Evolutionary conservation across 23 red algal species (phyloP), one percentile per base, ranked within the genome.

Genomic region (Gracilaria domingensis): DNA sequence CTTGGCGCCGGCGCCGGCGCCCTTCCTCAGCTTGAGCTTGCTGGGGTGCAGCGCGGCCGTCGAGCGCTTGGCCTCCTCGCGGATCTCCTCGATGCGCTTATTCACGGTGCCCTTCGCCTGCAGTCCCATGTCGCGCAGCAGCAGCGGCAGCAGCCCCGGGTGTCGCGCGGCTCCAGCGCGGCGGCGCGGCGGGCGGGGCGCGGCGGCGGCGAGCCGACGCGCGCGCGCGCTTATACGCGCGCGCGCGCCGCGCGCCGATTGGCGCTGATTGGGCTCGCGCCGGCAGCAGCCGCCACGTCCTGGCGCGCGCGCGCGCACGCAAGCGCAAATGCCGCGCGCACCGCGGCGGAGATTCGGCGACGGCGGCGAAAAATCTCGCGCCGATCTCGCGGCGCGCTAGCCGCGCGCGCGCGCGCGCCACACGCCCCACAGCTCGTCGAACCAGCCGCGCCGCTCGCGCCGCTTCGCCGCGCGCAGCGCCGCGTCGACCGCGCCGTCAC

Each of bases 1-100:
- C 24, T 33, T 29, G 28, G 6, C 8, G 6, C 6, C 9, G 2
- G 62, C 28, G 6, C 6, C 9, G 2, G 62, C 28, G 62, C 62
- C 26, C 62, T 67, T 67, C n/a, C 17, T 45, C 18, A 77, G 17
- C 30, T 77, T 77, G n/a, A 77, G 72, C 72, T 77, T 77, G 8
- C 40, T 51, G 40, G 72, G 72, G 45, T 77, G 72, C 72, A 77
- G 42, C 38, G 72, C 42, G 39, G 72, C 72, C 39, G 72, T 77
- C 1, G 72, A 77, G 21, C 72, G 72, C 38, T 51, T 45, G 23
- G 72, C 72, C 72, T 77, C 72, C 23, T 40, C 72, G 38, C 72
- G 72, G 20, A 77, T 77, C 45, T 77, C 72, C 40, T 77, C 72
- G 42, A 77, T 77, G 72, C 72, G 72, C 14, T 77, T 77, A 42